These are phyloP conservation scores for Fraxinus baroniana DNA, from an alignment of 305 asterid species.

Conservation along the genomic window DNA sequence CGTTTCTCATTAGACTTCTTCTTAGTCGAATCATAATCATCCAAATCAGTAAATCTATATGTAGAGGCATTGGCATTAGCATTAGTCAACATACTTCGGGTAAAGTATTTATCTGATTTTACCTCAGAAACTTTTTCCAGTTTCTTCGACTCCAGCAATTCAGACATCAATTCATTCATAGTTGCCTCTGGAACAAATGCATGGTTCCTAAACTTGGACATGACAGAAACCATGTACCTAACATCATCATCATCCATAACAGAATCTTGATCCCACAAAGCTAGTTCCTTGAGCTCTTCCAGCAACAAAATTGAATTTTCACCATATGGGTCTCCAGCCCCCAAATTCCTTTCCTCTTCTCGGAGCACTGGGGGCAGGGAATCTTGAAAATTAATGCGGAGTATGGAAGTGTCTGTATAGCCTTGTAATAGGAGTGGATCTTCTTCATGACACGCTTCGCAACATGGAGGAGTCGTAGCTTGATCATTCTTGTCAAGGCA, in stretches of 20 bases:
- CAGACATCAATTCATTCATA: neutral
- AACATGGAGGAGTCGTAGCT: neutral
- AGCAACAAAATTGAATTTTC: constrained; percentile 2
- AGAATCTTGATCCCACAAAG: neutral
- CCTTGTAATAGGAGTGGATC: neutral
- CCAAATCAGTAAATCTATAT: neutral
- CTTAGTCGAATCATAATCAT: neutral
- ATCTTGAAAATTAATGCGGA: neutral
- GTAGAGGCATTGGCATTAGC: neutral
- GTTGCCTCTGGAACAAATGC: neutral
- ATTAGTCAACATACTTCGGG: constrained; percentile 4
- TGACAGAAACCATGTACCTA: neutral
- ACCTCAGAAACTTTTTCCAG: neutral
- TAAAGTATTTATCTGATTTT: neutral
- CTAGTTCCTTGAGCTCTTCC: neutral
- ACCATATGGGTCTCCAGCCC: neutral
- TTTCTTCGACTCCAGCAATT: neutral
- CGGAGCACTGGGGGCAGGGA: neutral
- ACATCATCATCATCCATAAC: neutral
- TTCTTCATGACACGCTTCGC: neutral
- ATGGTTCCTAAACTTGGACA: neutral
- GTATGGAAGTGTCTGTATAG: neutral
- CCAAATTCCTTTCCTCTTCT: constrained; percentile 2
- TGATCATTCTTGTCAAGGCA: neutral
- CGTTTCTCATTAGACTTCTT: neutral